Conservation (phyloP, 768 basidiomycete species). For the Sarcodon aspratus region DNA sequence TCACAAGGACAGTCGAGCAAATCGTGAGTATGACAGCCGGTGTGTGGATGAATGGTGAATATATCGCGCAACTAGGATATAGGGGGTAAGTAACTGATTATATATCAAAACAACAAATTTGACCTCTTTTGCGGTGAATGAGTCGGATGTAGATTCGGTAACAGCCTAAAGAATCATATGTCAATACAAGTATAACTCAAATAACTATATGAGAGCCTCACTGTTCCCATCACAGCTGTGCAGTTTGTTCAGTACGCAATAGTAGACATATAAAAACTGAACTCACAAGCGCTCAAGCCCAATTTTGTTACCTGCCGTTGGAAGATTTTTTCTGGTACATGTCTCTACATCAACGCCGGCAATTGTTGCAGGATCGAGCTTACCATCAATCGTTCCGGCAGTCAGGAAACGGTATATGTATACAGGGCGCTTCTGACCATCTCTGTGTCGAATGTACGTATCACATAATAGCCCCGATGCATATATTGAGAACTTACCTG, state of each 20-base stretch:
- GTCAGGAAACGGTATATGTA: conserved; percentile 85
- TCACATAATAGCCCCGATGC: background rate
- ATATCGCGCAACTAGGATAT: conserved; percentile 71
- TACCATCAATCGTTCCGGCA: conserved; percentile 84
- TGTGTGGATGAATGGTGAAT: conserved; percentile 74
- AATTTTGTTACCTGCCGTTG: conserved; percentile 93
- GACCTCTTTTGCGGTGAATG: conserved; percentile 82
- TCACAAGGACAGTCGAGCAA: conserved; percentile 74
- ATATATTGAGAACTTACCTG: conserved; percentile 34
- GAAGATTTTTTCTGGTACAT: conserved; percentile 67
- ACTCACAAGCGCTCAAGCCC: conserved; percentile 77
- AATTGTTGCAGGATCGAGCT: background rate
- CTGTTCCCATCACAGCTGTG: conserved; percentile 64
- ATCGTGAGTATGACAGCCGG: conserved; percentile 87
- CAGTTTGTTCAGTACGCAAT: conserved; percentile 2
- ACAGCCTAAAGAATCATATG: conserved; percentile 18
- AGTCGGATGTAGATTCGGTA: conserved; percentile 63
- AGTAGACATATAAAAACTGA: conserved; percentile 8
- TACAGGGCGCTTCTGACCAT: conserved; percentile 88
- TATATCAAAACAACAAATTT: conserved; percentile 13
- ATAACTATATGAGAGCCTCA: conserved; percentile 17
- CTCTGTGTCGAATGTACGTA: conserved; percentile 32
- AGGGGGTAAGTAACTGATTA: conserved; percentile 2
- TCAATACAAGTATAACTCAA: conserved; percentile 4
- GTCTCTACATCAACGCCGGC: background rate